Evolutionary conservation across 108 stramenopile genomes (phyloP).

Genomic region (Pseudonitzschia multiseries): DNA sequence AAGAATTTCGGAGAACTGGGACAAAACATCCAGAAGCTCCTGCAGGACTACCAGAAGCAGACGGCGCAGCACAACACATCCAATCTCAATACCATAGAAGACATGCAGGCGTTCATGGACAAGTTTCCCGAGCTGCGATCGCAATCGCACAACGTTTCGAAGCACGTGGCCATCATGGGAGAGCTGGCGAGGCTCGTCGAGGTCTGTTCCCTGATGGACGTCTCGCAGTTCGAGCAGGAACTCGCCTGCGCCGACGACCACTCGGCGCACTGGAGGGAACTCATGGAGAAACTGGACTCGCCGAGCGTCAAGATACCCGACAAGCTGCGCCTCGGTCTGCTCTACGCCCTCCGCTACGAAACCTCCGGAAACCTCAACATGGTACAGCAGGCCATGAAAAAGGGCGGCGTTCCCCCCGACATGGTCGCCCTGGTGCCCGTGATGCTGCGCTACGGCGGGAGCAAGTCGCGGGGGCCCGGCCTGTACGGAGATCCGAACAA

Average conservation of each 20-base stretch:
- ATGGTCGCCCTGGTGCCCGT: constrained; percentile 91
- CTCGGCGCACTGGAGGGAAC: constrained; percentile 80
- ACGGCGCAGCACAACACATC: constrained; percentile 76
- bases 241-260: constrained; percentile 95
- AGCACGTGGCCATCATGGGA: constrained; percentile 98
- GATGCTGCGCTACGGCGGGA: constrained; percentile 90
- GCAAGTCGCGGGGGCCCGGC: constrained; percentile 80
- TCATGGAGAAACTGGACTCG: constrained; percentile 85
- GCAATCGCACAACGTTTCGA: constrained; percentile 85
- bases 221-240: constrained; percentile 98
- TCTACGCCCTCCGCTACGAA: constrained; percentile 98
- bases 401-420: constrained; percentile 88
- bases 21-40: constrained; percentile 90
- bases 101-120: constrained; percentile 99
- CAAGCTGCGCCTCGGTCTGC: constrained; percentile 94
- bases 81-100: constrained; percentile 91
- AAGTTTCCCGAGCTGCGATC: constrained; percentile 93
- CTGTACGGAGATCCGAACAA: constrained; percentile 82
- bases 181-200: constrained; percentile 95
- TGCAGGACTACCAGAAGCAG: constrained; percentile 93
- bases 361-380: constrained; percentile 70
- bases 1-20: constrained; percentile 98
- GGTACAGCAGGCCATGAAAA: constrained; percentile 85
- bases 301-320: constrained; percentile 86
- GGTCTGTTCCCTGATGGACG: constrained; percentile 92